Conservation (phyloP, 768 basidiomycete species). For the Podaxis sp. region DNA sequence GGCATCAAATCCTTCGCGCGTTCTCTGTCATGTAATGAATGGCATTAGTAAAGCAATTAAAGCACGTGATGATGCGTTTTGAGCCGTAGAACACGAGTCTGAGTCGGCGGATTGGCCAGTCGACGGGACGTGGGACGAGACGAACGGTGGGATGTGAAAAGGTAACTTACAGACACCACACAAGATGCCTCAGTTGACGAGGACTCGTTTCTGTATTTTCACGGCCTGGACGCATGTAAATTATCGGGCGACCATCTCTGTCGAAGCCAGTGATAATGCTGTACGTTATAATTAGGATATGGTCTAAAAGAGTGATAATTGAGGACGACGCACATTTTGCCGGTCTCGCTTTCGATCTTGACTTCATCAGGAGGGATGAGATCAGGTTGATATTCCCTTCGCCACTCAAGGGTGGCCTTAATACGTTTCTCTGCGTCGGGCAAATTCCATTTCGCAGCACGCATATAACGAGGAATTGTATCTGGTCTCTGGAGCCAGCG, state of each 20-base stretch:
- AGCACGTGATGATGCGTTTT: neutral
- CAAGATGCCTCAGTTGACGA: conserved; percentile 80
- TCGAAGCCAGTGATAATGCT: conserved; percentile 87
- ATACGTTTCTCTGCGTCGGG: conserved; percentile 78
- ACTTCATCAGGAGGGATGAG: conserved; percentile 81
- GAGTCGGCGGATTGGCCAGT: neutral
- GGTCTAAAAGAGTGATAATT: neutral
- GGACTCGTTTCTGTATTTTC: conserved; percentile 81
- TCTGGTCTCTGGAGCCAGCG: conserved; percentile 73
- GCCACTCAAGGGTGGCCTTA: conserved; percentile 79
- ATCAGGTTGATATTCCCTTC: conserved; percentile 83
- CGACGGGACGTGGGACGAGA: neutral
- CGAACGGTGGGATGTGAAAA: neutral
- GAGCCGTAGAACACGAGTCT: neutral
- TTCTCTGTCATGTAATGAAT: conserved; percentile 49
- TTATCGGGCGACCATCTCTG: conserved; percentile 79
- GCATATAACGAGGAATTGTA: conserved; percentile 75
- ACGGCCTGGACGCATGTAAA: conserved; percentile 86
- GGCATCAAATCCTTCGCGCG: conserved; percentile 91
- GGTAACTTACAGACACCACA: conserved; percentile 77
- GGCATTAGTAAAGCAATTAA: neutral
- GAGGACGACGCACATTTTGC: conserved; percentile 70
- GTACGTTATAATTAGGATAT: neutral
- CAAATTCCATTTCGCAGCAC: conserved; percentile 83
- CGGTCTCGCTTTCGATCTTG: conserved; percentile 77